These are phyloP conservation scores for Phaseolus lunatus DNA, from an alignment of 306 rosid genomes.

Conservation along the genomic window DNA sequence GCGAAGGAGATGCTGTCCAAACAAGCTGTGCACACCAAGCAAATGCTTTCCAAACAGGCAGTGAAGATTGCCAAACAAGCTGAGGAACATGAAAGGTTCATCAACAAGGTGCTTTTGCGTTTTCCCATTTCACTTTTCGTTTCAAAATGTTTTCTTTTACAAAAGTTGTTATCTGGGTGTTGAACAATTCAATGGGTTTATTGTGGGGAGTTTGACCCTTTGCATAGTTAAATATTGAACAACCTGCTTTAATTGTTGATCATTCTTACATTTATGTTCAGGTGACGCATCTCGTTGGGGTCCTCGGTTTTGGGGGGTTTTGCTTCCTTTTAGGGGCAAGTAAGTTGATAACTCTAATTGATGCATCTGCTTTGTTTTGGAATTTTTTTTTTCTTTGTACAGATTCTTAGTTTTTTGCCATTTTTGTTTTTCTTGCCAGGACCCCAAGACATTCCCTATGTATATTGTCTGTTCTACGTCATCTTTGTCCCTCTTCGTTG, in stretches of 20 bases:
- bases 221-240: background rate
- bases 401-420: background rate
- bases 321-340: constrained; percentile 95
- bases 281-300: constrained; percentile 87
- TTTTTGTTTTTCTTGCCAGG: constrained; percentile 55
- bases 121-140: constrained; percentile 14
- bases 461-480: constrained; percentile 83
- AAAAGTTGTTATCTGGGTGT: background rate
- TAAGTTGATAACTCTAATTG: constrained; percentile 56
- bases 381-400: constrained; percentile 3
- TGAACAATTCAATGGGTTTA: constrained; percentile 9
- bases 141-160: background rate
- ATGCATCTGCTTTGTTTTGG: constrained; percentile 6
- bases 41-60: constrained; percentile 78
- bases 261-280: constrained; percentile 28
- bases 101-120: constrained; percentile 64
- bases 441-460: constrained; percentile 84
- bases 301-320: constrained; percentile 83
- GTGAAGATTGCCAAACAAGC: constrained; percentile 87
- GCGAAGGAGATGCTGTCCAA: constrained; percentile 74
- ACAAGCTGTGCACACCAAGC: constrained; percentile 81
- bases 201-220: background rate
- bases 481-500: constrained; percentile 93
- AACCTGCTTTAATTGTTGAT: background rate
- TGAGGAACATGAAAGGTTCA: constrained; percentile 85